phyloP scores from a whole-genome alignment of 352 stramenopile species.

The Phytophthora tentaculata region DNA sequence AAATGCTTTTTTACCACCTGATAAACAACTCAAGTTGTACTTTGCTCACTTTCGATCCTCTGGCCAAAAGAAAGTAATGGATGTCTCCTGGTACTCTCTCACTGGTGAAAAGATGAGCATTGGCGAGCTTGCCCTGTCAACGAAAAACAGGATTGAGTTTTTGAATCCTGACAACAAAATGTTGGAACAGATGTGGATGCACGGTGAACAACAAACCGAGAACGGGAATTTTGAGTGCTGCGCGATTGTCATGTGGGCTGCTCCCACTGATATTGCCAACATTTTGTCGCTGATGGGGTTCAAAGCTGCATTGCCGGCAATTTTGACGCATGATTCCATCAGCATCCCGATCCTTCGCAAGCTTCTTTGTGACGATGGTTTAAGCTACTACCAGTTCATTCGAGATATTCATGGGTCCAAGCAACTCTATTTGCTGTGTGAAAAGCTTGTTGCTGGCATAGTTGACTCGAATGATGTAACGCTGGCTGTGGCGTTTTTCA shows the following conservation, averaged over 20 bases:
- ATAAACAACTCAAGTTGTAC: constrained; percentile 19
- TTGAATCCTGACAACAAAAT: constrained; percentile 17
- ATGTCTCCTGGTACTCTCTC: constrained; percentile 12
- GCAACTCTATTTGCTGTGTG: not conserved
- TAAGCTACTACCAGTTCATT: constrained; percentile 11
- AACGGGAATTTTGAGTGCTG: not conserved
- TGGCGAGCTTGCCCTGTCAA: not conserved
- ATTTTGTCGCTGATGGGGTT: constrained; percentile 4
- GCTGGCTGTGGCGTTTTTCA: constrained; percentile 12
- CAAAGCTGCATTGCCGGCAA: constrained; percentile 2
- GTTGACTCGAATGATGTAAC: constrained; percentile 1
- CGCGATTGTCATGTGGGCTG: constrained; percentile 15
- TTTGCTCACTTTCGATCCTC: not conserved
- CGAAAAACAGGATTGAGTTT: not conserved
- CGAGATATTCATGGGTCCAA: not conserved
- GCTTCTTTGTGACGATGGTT: constrained; percentile 4
- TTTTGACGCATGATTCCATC: constrained; percentile 1
- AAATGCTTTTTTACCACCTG: constrained; percentile 8
- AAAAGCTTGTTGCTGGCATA: constrained; percentile 7
- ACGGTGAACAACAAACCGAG: not conserved
- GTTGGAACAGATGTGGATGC: constrained; percentile 5
- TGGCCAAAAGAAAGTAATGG: not conserved
- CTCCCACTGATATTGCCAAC: constrained; percentile 2
- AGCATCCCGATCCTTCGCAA: not conserved
- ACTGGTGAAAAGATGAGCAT: constrained; percentile 1